Conservation (phyloP, 164 flowering plant species). For the Stephania japonica region DNA sequence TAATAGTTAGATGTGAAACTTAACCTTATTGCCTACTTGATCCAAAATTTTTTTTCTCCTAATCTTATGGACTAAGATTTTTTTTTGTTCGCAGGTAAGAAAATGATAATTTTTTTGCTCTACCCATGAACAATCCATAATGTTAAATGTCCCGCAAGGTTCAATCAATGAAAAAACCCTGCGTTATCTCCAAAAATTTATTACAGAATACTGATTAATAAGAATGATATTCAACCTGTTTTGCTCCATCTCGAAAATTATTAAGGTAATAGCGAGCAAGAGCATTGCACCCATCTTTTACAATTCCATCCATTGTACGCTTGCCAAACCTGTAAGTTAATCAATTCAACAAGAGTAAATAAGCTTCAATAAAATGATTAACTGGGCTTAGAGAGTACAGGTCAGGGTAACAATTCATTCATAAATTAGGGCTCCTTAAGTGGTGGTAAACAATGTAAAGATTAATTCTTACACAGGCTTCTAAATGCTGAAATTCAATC, state of each 20-base stretch:
- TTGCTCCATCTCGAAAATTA: conserved; percentile 86
- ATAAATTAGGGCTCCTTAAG: neutral
- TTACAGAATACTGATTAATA: neutral
- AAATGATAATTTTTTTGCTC: neutral
- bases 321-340: conserved; percentile 58
- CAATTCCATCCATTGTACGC: conserved; percentile 68
- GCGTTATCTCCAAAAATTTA: neutral
- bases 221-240: conserved; percentile 49
- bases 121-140: neutral
- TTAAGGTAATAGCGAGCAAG: conserved; percentile 87
- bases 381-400: neutral
- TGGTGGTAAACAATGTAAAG: neutral
- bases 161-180: neutral
- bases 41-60: neutral
- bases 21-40: neutral
- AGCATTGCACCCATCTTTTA: conserved; percentile 76
- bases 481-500: neutral
- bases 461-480: neutral
- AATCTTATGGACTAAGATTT: neutral
- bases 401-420: neutral
- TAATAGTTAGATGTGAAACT: neutral
- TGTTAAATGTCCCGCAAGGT: neutral
- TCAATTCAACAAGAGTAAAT: neutral
- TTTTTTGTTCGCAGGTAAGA: neutral
- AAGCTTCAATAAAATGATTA: neutral